Percentiles rank a stretch among this genome's conserved stretches.
phyloP scores from a whole-genome alignment of 2,329 filamentous ascomycete genomes.

The Xylaria sp. region DNA sequence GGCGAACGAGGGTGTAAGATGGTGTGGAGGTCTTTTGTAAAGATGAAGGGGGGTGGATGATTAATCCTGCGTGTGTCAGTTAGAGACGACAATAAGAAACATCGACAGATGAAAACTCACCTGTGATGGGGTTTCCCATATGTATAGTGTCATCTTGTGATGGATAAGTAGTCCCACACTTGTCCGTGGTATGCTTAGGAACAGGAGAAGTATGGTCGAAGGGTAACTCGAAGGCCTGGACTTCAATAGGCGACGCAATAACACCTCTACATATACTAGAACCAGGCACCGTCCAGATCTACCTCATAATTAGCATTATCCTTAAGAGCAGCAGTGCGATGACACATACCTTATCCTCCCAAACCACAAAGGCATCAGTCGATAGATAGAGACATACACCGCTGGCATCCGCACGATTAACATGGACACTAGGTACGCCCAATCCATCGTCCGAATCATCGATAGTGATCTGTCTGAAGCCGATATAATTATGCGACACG shows the following conservation, averaged over 20 bases:
- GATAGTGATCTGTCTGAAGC: slow-evolving; percentile 64
- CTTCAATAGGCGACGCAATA: slow-evolving; percentile 62
- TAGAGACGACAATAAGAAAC: background rate
- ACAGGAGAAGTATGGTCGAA: slow-evolving; percentile 49
- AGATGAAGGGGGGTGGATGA: slow-evolving; percentile 57
- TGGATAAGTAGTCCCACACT: slow-evolving; percentile 62
- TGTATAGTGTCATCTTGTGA: slow-evolving; percentile 47
- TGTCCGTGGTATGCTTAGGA: slow-evolving; percentile 53
- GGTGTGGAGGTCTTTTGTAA: slow-evolving; percentile 52
- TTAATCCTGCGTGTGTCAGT: slow-evolving; percentile 54
- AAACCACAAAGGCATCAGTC: slow-evolving; percentile 65
- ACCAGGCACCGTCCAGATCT: slow-evolving; percentile 58
- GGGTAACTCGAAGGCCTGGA: slow-evolving; percentile 63
- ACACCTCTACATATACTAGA: slow-evolving; percentile 62
- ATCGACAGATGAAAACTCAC: slow-evolving; percentile 45
- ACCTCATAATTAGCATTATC: slow-evolving; percentile 30
- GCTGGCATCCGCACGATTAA: slow-evolving; percentile 56
- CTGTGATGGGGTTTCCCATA: slow-evolving; percentile 59
- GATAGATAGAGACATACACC: slow-evolving; percentile 63
- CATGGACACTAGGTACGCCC: slow-evolving; percentile 52
- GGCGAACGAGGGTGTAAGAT: slow-evolving; percentile 63
- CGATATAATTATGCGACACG: slow-evolving; percentile 62
- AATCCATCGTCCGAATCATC: slow-evolving; percentile 51
- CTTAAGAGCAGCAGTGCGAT: background rate
- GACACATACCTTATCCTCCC: slow-evolving; percentile 61